phyloP scores from a whole-genome alignment of 257 asterid species.

The Paulownia fortunei region DNA sequence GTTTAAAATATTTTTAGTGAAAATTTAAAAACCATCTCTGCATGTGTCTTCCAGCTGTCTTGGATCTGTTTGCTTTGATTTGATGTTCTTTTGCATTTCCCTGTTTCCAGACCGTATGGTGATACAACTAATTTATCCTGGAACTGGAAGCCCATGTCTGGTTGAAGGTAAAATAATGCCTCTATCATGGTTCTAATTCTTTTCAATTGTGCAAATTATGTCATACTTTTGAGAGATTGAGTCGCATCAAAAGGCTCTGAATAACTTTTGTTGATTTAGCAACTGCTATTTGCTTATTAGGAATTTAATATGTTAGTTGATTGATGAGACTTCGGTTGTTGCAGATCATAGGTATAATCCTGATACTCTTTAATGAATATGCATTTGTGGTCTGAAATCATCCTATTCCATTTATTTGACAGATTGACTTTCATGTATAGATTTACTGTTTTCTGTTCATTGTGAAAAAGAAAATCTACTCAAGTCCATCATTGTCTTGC shows the following conservation, averaged over 20 bases:
- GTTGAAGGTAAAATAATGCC: conserved; percentile 44
- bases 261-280: not conserved
- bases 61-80: not conserved
- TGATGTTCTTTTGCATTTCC: conserved; percentile 19
- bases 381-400: not conserved
- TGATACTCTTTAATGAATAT: not conserved
- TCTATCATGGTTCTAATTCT: conserved; percentile 9
- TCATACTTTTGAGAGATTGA: not conserved
- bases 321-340: not conserved
- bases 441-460: too few species aligned
- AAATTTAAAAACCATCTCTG: not conserved
- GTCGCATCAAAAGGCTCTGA: not conserved
- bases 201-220: not conserved
- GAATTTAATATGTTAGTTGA: not conserved
- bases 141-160: conserved; percentile 48
- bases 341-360: not conserved
- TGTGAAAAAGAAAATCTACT: too few species aligned
- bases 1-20: not conserved
- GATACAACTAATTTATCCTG: conserved; percentile 54
- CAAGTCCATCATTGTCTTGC: too few species aligned
- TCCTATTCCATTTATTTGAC: not conserved
- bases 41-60: conserved; percentile 3
- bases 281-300: not conserved
- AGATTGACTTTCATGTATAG: not conserved
- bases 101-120: conserved; percentile 51